phyloP scores from a whole-genome alignment of 2,329 filamentous ascomycete genomes.

The Hymenoscyphus albidus region DNA sequence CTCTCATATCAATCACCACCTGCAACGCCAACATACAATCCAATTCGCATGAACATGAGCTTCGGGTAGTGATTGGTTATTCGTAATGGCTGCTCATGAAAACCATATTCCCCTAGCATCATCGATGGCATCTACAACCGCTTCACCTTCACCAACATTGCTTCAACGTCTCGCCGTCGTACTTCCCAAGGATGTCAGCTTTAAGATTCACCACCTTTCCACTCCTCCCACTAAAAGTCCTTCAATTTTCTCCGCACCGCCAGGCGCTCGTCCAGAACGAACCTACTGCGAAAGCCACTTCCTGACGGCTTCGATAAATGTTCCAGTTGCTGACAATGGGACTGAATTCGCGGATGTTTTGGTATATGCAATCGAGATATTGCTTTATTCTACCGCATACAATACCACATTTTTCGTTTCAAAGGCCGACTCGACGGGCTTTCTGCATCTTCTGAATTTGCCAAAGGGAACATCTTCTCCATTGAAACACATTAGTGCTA shows the following conservation, averaged over 20 bases:
- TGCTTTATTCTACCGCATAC: constrained; percentile 77
- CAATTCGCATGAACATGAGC: constrained; percentile 14
- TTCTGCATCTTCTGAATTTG: constrained; percentile 63
- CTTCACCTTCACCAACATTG: constrained; percentile 26
- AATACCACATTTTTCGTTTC: constrained; percentile 90
- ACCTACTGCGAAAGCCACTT: constrained; percentile 90
- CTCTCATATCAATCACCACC: neutral
- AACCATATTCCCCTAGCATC: constrained; percentile 21
- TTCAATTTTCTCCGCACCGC: constrained; percentile 75
- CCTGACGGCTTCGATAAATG: constrained; percentile 51
- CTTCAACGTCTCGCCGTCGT: constrained; percentile 29
- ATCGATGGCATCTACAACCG: constrained; percentile 13
- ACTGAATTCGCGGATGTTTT: constrained; percentile 47
- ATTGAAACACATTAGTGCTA: constrained; percentile 66
- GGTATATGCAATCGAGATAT: constrained; percentile 78
- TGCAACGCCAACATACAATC: neutral
- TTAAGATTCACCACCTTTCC: constrained; percentile 81
- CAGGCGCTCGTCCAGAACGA: constrained; percentile 64
- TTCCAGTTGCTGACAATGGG: constrained; percentile 22
- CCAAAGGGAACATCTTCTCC: constrained; percentile 65
- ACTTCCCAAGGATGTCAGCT: constrained; percentile 53
- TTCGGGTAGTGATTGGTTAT: constrained; percentile 24
- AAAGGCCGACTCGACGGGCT: constrained; percentile 95
- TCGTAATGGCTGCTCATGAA: constrained; percentile 33
- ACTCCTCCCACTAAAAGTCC: constrained; percentile 73